Evolutionary conservation across 257 asterid genomes (phyloP).

Genomic region (Mentha longifolia): DNA sequence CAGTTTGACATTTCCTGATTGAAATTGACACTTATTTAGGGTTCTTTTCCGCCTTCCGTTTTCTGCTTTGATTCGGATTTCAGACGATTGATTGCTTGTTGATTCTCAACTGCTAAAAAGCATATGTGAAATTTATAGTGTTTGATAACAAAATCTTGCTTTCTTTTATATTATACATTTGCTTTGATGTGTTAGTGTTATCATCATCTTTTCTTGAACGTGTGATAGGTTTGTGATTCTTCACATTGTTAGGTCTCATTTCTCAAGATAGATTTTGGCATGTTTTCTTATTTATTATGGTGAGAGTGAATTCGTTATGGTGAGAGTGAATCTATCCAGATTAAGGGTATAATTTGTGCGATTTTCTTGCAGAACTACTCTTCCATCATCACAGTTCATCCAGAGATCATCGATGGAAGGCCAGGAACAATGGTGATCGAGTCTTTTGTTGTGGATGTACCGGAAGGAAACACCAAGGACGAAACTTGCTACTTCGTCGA

Average conservation of each 20-base stretch:
- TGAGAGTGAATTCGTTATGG: constrained; percentile 10
- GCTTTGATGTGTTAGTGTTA: neutral
- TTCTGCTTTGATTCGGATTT: neutral
- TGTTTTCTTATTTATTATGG: neutral
- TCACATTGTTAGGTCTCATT: neutral
- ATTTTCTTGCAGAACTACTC: constrained; percentile 72
- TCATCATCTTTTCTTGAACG: neutral
- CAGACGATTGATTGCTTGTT: neutral
- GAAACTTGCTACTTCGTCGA: constrained; percentile 83
- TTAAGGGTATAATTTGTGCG: neutral
- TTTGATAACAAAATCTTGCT: too few relatives aligned
- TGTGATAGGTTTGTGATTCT: constrained; percentile 2
- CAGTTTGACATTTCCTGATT: constrained; percentile 6
- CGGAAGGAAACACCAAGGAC: constrained; percentile 84
- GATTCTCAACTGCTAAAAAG: neutral
- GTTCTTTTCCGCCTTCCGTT: neutral
- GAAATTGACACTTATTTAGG: neutral
- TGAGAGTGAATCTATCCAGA: constrained; percentile 6
- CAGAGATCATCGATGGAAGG: constrained; percentile 76
- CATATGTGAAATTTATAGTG: neutral
- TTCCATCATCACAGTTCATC: constrained; percentile 74
- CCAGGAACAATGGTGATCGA: constrained; percentile 85
- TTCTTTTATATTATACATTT: neutral
- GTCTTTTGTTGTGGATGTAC: constrained; percentile 85
- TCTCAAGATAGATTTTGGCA: neutral